Base-by-base conservation (phyloP, 441 rosid species). In the Euphorbia celastroides region DNA sequence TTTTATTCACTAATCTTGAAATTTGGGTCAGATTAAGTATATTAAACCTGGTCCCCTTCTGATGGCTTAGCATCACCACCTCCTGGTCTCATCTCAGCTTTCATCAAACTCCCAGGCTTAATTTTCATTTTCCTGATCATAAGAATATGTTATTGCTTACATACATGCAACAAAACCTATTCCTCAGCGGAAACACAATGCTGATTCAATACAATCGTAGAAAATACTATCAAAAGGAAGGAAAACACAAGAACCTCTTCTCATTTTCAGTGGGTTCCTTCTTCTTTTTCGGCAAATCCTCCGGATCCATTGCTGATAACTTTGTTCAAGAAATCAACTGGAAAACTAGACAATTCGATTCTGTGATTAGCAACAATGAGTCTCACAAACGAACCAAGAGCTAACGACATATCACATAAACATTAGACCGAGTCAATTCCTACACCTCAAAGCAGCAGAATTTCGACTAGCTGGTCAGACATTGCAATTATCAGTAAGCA, bases 1-100 rank as follows among this genome's bases (percentile, higher is more conserved):
- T n/a, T n/a, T 38, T 38, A 38, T 38, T 3, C 12, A 38, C 44
- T 38, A 34, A 38, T 52, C 8, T 54, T 25, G 20, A 28, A 17
- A 14, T 20, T 11, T 26, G 7, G 55, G 44, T 58, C 6, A 63
- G 51, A 7, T 20, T 41, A 62, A 54, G 58, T 48, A 31, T 28
- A 41, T 57, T 3, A 16, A 65, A 95, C 99, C 96, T 95, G 99
- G 80, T 95, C 98, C 79, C 93, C 98, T 48, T 95, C 96, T 0
- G 84, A 74, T 1, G 99, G 99, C 57, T 73, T 80, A 31, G 86
- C 82, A 65, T 90, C 97, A 52, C 92, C 98, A 20, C 96, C 96
- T 23, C 96, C 98, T 31, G 98, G 91, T 70, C 97, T 87, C 75
- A 90, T 80, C 79, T 84, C 64, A 31, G 98, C 99, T 78, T 92